These are phyloP conservation scores for Lyophyllum shimeji DNA, from an alignment of 768 basidiomycete genomes.

Conservation along the genomic window DNA sequence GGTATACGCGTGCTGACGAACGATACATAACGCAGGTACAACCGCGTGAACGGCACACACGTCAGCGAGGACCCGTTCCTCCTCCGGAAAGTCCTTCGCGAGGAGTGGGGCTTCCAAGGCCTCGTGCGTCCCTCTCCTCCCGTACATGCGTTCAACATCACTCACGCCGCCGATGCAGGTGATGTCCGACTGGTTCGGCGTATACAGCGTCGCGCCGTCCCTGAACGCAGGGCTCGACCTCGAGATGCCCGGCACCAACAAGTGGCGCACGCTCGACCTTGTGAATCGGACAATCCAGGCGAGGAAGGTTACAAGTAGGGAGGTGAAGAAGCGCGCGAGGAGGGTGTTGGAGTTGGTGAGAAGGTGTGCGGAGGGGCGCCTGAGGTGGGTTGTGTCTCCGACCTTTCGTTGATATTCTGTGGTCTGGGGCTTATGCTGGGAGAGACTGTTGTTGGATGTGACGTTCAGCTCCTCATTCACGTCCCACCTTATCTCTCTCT, in stretches of 20 bases:
- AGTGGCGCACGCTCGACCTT: constrained; percentile 72
- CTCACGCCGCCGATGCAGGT: too few relatives aligned
- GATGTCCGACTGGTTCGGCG: constrained; percentile 87
- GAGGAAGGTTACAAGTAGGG: constrained; percentile 63
- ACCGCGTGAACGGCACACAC: constrained; percentile 77
- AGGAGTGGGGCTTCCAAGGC: constrained; percentile 76
- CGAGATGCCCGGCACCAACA: constrained; percentile 77
- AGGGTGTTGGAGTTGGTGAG: constrained; percentile 70
- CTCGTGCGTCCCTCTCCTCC: constrained; percentile 32
- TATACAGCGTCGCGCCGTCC: constrained; percentile 61
- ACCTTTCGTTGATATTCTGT: too few relatives aligned
- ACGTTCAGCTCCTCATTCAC: too few relatives aligned
- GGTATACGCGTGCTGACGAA: too few relatives aligned
- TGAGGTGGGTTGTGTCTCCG: constrained; percentile 44
- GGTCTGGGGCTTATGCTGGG: too few relatives aligned
- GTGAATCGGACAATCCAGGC: constrained; percentile 60
- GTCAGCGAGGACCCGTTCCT: constrained; percentile 63
- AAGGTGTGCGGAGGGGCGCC: constrained; percentile 67
- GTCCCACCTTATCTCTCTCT: too few relatives aligned
- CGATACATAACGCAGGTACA: constrained; percentile 44
- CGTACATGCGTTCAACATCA: too few relatives aligned
- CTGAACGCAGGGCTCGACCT: constrained; percentile 80
- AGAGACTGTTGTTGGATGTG: too few relatives aligned
- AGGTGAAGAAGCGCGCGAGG: constrained; percentile 63
- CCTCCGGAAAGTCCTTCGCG: constrained; percentile 56